Conservation (phyloP, 2,329 filamentous ascomycete species). For the Penicillium sp. region DNA sequence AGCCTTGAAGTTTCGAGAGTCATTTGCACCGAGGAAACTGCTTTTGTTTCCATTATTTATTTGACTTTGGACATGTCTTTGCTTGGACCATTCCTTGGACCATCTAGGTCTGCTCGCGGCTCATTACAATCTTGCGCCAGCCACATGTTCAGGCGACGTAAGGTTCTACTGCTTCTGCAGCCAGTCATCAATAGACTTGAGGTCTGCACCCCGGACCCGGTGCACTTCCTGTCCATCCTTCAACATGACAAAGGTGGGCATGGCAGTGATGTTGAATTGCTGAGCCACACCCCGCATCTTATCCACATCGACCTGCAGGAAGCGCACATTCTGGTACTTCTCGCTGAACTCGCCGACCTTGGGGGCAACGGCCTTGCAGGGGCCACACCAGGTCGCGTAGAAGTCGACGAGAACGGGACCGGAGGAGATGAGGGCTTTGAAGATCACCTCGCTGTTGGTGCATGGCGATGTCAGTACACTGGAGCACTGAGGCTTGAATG, state of each 20-base stretch:
- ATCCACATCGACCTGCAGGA: constrained; percentile 60
- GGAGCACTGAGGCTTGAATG: no score
- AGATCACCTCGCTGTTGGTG: constrained; percentile 61
- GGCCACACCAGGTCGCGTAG: constrained; percentile 60
- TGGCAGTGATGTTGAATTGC: constrained; percentile 53
- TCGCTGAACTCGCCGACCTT: constrained; percentile 55
- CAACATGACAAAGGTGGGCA: constrained; percentile 46
- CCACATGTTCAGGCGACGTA: no score
- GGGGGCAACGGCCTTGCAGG: constrained; percentile 58
- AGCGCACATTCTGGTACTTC: constrained; percentile 53
- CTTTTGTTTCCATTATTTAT: no score
- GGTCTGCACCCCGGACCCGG: constrained; percentile 32
- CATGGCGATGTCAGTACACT: neutral
- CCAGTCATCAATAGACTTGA: constrained; percentile 28
- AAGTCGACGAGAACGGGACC: constrained; percentile 57
- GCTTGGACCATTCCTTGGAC: no score
- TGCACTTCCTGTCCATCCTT: constrained; percentile 41
- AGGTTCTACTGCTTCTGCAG: neutral
- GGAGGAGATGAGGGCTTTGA: constrained; percentile 53
- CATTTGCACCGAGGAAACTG: no score
- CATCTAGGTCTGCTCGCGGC: neutral
- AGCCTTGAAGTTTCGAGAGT: no score
- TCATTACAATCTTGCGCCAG: neutral
- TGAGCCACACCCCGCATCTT: constrained; percentile 52
- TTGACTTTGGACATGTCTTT: no score